Evolutionary conservation across 2,329 filamentous ascomycete species (phyloP), one percentile per base, ranked within the genome.

Genomic region (Pseudogymnoascus sp.): DNA sequence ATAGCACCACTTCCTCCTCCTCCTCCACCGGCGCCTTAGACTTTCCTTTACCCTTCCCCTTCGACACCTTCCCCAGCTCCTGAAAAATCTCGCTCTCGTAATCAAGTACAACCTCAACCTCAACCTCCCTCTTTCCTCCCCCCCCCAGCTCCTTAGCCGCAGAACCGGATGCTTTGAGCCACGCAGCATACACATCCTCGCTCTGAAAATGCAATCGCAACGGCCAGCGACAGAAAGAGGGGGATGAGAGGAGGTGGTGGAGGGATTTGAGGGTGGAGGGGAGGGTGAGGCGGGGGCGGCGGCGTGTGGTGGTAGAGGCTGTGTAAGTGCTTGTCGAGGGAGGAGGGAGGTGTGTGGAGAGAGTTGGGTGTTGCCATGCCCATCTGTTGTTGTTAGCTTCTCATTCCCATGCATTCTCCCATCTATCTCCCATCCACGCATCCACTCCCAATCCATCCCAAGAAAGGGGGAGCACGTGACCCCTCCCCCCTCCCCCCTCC

Each of bases 361-460:
- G 74, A 72, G 95, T 89, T 1, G 92, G 85, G 72, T 97, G 92
- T 68, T 90, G 90, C 81, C 96, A 88, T 40, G 93, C 93, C 93
- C 93, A 97, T 80, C 90, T 93, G 67, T 23, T 14, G 26, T 39
- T 54, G 62, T 62, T 29, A 60, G 39, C 10, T 31, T 8, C n/a
- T 62, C 10, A 11, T 16, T 26, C 51, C 16, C 26, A 18, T 11
- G 7, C 16, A 2, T 12, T 26, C 21, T 18, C 45, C 59, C 2
- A 4, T 18, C 31, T 3, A 23, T 26, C 63, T 61, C 54, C 34
- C 23, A 14, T 34, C 26, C 6, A 18, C 14, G 4, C 12, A 39
- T 8, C 26, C 39, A 2, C 34, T 23, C 16, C 14, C n/a, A n/a
- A n/a, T n/a, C n/a, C n/a, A n/a, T 11, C 18, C 8, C 4, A 26